phyloP scores from a whole-genome alignment of 495 filamentous ascomycete genomes.

The Neurospora africana region DNA sequence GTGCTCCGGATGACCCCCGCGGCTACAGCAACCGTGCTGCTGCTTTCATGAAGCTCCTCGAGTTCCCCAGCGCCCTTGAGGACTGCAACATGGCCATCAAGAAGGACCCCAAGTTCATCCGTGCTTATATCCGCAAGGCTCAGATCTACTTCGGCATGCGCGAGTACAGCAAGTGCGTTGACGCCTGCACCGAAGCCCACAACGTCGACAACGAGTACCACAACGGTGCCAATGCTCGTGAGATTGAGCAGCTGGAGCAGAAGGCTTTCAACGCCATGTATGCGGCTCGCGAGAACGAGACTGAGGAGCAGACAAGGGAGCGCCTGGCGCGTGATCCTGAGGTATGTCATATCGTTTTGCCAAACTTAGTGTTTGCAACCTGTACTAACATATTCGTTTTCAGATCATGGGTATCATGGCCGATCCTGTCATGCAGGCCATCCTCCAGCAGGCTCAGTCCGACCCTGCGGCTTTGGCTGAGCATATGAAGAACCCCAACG shows the following conservation, averaged over 20 bases:
- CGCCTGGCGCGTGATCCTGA: slow-evolving; percentile 87
- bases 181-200: slow-evolving; percentile 73
- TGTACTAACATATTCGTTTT: slow-evolving; percentile 21
- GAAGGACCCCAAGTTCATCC: slow-evolving; percentile 86
- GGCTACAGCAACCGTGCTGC: slow-evolving; percentile 96
- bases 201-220: slow-evolving; percentile 57
- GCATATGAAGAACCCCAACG: slow-evolving; percentile 86
- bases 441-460: slow-evolving; percentile 89
- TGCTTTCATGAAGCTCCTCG: slow-evolving; percentile 90
- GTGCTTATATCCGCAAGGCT: slow-evolving; percentile 90
- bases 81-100: slow-evolving; percentile 89
- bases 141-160: slow-evolving; percentile 93
- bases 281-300: slow-evolving; percentile 80
- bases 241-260: slow-evolving; percentile 90
- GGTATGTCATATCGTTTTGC: slow-evolving; percentile 41
- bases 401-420: slow-evolving; percentile 84
- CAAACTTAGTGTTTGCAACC: neutral
- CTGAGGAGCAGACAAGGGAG: slow-evolving; percentile 91
- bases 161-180: slow-evolving; percentile 88
- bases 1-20: slow-evolving; percentile 81
- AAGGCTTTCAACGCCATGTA: slow-evolving; percentile 92
- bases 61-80: slow-evolving; percentile 83
- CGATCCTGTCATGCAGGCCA: slow-evolving; percentile 96
- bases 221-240: slow-evolving; percentile 63
- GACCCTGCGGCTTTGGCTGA: slow-evolving; percentile 87